These are phyloP conservation scores for Vachellia pachyceras DNA, from an alignment of 306 rosid genomes.

Conservation along the genomic window DNA sequence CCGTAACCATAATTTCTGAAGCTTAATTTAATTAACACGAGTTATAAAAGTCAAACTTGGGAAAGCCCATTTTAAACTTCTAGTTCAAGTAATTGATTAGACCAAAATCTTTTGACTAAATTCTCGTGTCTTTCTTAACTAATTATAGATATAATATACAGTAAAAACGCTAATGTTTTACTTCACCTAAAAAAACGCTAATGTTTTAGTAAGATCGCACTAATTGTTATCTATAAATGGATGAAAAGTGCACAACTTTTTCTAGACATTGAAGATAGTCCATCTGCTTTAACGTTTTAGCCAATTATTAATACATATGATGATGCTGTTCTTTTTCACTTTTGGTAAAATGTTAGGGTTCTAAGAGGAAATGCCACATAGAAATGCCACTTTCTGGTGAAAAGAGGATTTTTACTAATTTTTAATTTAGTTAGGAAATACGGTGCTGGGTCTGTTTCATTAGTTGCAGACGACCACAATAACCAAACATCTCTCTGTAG, in stretches of 20 bases:
- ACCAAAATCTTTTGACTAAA: constrained; percentile 39
- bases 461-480: constrained; percentile 7
- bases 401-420: not conserved
- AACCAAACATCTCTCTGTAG: not conserved
- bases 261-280: constrained; percentile 32
- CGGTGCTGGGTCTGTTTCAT: constrained; percentile 34
- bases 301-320: constrained; percentile 39
- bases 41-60: constrained; percentile 42
- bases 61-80: constrained; percentile 25
- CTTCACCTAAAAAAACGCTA: no score
- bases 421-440: not conserved
- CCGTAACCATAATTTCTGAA: constrained; percentile 23
- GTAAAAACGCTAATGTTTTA: not conserved
- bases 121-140: constrained; percentile 2
- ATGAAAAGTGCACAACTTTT: constrained; percentile 38
- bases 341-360: constrained; percentile 2
- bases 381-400: constrained; percentile 20
- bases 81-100: constrained; percentile 28
- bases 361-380: constrained; percentile 7
- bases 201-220: constrained; percentile 4
- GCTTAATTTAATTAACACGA: not conserved
- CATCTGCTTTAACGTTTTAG: constrained; percentile 35
- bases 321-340: constrained; percentile 31
- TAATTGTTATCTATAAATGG: constrained; percentile 7
- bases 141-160: not conserved